These are phyloP conservation scores for Boletus bicolor DNA, from an alignment of 768 basidiomycete species.

Conservation along the genomic window DNA sequence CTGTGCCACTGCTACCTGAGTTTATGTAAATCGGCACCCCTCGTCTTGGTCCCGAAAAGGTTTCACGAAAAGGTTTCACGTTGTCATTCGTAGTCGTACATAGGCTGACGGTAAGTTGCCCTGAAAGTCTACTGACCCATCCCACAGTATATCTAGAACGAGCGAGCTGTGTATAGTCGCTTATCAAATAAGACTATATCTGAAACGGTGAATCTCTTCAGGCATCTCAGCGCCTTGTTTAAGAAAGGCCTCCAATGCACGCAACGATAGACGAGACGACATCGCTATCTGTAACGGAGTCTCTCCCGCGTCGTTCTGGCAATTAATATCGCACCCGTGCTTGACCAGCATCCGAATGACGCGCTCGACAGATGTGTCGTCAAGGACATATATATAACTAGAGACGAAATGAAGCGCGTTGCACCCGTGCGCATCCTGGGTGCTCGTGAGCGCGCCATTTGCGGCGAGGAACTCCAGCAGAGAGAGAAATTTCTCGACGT, in stretches of 20 bases:
- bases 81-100: background rate
- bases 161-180: background rate
- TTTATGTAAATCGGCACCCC: background rate
- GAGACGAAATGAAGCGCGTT: background rate
- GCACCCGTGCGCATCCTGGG: background rate
- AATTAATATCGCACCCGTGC: background rate
- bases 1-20: background rate
- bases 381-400: too few relatives aligned
- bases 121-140: background rate
- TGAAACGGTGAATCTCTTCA: background rate
- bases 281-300: background rate
- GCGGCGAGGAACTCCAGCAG: background rate
- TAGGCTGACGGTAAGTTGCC: background rate
- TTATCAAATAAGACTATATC: background rate
- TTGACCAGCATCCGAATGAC: background rate
- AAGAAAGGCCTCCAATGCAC: background rate
- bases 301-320: background rate
- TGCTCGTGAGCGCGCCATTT: background rate
- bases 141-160: background rate
- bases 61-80: background rate
- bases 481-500: too few relatives aligned
- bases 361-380: too few relatives aligned
- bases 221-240: background rate
- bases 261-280: too few relatives aligned
- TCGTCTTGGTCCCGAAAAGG: background rate